A percentile compares a stretch with the other conserved stretches of the same genome.
These are phyloP conservation scores for Cutaneotrichosporon sp. DNA, from an alignment of 1,284 basidiomycete genomes.

Conservation along the genomic window DNA sequence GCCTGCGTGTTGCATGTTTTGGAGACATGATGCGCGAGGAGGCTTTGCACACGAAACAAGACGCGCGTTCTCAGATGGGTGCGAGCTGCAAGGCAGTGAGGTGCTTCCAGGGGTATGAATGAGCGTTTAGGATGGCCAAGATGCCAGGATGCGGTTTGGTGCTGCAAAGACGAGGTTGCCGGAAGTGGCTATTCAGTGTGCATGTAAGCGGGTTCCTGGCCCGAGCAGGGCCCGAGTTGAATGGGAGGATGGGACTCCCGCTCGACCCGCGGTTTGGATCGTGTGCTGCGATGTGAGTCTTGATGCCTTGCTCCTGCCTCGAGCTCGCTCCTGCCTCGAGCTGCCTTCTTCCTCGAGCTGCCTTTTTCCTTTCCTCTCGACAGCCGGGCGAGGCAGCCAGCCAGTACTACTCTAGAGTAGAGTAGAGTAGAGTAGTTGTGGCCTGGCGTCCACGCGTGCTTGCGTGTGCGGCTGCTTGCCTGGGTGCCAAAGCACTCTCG, in stretches of 20 bases:
- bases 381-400: too few relatives aligned
- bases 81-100: too few relatives aligned
- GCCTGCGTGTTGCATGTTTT: not conserved
- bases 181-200: not conserved
- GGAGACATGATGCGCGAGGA: not conserved
- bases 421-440: too few relatives aligned
- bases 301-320: too few relatives aligned
- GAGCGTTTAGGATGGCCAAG: too few relatives aligned
- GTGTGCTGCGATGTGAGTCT: too few relatives aligned
- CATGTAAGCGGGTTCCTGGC: constrained; percentile 5
- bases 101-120: not conserved
- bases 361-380: too few relatives aligned
- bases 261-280: not conserved
- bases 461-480: not conserved
- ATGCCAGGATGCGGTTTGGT: not conserved
- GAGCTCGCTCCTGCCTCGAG: too few relatives aligned
- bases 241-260: not conserved
- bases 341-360: not conserved
- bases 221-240: constrained; percentile 3
- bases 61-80: too few relatives aligned
- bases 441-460: too few relatives aligned
- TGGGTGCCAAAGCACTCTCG: not conserved
- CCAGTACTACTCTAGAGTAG: too few relatives aligned
- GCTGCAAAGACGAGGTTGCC: not conserved
- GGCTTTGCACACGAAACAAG: not conserved